Percentiles rank a stretch among this genome's conserved stretches.
These are phyloP conservation scores for Saururus chinensis DNA, from an alignment of 164 flowering plant genomes.

Conservation along the genomic window DNA sequence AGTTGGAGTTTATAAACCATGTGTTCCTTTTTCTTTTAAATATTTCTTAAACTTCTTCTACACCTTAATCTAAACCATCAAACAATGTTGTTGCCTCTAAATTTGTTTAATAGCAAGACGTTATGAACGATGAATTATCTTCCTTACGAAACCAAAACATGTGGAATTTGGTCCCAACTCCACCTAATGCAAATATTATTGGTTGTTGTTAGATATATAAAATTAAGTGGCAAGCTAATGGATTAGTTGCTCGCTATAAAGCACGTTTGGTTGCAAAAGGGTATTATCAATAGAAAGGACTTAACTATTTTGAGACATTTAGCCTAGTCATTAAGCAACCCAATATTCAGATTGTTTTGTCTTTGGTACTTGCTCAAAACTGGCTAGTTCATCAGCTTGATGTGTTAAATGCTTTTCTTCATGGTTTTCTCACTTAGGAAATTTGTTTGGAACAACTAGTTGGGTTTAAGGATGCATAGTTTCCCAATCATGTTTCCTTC, in stretches of 20 bases:
- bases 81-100: too few species aligned
- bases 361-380: not conserved
- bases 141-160: too few species aligned
- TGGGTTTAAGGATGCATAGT: not conserved
- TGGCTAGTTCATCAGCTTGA: not conserved
- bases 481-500: not conserved
- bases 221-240: conserved; percentile 2
- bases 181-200: not conserved
- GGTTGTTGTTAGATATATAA: not conserved
- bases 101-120: too few species aligned
- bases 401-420: conserved; percentile 1
- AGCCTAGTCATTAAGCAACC: not conserved
- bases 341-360: not conserved
- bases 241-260: not conserved
- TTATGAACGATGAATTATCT: too few species aligned
- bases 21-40: too few species aligned
- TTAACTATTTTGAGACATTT: not conserved
- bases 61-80: too few species aligned
- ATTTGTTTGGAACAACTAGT: too few species aligned
- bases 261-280: conserved; percentile 3
- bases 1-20: too few species aligned
- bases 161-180: not conserved
- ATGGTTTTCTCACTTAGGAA: not conserved
- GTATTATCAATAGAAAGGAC: not conserved
- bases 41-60: too few species aligned